A percentile compares a stretch with the other conserved stretches of the same genome.
Conservation (phyloP, 306 rosid species). For the Hippophae rhamnoides region DNA sequence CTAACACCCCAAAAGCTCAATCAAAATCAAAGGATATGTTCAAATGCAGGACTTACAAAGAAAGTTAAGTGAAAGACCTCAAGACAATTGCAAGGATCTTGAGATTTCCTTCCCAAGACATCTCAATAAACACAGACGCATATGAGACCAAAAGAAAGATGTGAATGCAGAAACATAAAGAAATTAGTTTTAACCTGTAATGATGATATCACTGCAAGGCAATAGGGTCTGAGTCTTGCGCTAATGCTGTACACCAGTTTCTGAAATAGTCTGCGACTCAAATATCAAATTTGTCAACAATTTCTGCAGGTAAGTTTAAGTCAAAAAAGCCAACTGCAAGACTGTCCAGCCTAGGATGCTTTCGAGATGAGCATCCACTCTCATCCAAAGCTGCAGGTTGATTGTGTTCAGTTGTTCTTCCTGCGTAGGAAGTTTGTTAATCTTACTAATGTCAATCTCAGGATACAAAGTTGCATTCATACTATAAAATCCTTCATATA, state of each 20-base stretch:
- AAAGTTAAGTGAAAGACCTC: conserved; percentile 9
- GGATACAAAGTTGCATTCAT: conserved; percentile 30
- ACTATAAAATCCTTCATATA: background rate
- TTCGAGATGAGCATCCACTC: conserved; percentile 43
- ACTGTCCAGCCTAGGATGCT: conserved; percentile 70
- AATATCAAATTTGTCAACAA: conserved; percentile 57
- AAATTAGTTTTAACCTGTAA: background rate
- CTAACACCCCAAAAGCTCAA: conserved; percentile 28
- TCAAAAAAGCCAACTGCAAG: conserved; percentile 65
- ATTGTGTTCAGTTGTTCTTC: conserved; percentile 49
- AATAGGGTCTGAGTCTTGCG: conserved; percentile 9
- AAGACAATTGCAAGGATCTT: conserved; percentile 9
- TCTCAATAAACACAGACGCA: conserved; percentile 10
- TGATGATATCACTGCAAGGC: conserved; percentile 6
- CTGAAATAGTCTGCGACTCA: conserved; percentile 7
- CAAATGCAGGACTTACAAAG: conserved; percentile 24
- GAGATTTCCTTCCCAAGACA: conserved; percentile 20
- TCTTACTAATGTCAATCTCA: conserved; percentile 18
- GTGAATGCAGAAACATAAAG: conserved; percentile 4
- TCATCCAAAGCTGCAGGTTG: conserved; percentile 61
- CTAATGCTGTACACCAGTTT: conserved; percentile 19
- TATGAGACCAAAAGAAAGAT: conserved; percentile 1
- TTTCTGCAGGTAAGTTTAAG: conserved; percentile 88
- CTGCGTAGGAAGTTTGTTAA: conserved; percentile 42
- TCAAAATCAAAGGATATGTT: conserved; percentile 32